Percentiles rank a stretch among this genome's conserved stretches.
Conservation (phyloP, 805 yeast genomes). For the Lipomyces sp. region DNA sequence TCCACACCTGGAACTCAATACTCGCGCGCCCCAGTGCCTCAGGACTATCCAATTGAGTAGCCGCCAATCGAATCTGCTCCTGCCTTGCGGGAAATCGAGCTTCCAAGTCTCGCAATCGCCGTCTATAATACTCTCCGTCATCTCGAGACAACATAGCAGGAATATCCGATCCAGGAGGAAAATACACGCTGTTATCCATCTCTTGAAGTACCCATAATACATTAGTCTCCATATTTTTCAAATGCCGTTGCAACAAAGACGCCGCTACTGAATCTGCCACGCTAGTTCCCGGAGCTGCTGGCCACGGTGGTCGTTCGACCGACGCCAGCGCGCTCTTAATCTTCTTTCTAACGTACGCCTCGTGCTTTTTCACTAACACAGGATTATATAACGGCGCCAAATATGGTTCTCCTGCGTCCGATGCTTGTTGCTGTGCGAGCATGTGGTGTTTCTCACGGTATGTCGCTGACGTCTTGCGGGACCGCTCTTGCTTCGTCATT, state of each 20-base stretch:
- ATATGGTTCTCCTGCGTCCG: slow-evolving; percentile 28
- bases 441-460: slow-evolving; percentile 31
- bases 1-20: slow-evolving; percentile 31
- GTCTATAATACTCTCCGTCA: slow-evolving; percentile 22
- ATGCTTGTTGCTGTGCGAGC: slow-evolving; percentile 25
- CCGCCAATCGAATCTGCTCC: slow-evolving; percentile 16
- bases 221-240: slow-evolving; percentile 25
- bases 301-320: slow-evolving; percentile 25
- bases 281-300: slow-evolving; percentile 19
- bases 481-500: slow-evolving; percentile 36
- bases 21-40: slow-evolving; percentile 21
- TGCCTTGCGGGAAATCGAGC: slow-evolving; percentile 16
- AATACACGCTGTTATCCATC: slow-evolving; percentile 29
- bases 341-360: slow-evolving; percentile 35
- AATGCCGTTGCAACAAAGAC: slow-evolving; percentile 4
- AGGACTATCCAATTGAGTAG: slow-evolving; percentile 25
- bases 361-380: slow-evolving; percentile 34
- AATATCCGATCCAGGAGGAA: slow-evolving; percentile 33
- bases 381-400: slow-evolving; percentile 34
- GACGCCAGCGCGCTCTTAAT: slow-evolving; percentile 26
- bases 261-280: slow-evolving; percentile 8
- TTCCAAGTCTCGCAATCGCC: slow-evolving; percentile 24
- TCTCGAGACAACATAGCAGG: slow-evolving; percentile 21
- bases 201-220: slow-evolving; percentile 34
- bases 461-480: slow-evolving; percentile 35